phyloP scores from a whole-genome alignment of 768 basidiomycete genomes.

The Pisolithus orientalis region DNA sequence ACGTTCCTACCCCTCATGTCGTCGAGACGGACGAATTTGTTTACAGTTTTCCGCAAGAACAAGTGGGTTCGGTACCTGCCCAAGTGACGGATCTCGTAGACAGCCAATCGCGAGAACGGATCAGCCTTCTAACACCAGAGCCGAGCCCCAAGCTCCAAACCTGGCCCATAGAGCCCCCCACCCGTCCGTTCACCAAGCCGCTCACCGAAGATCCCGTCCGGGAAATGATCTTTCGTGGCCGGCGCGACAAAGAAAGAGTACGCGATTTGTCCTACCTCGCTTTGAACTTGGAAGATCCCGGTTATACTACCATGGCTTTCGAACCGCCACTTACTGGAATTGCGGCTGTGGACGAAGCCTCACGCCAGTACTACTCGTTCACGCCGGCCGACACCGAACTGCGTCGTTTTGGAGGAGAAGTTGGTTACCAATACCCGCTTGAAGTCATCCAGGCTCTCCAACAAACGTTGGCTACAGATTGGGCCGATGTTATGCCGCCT shows the following conservation, averaged over 20 bases:
- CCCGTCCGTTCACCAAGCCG: neutral
- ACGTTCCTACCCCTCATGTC: neutral
- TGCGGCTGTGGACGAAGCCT: neutral
- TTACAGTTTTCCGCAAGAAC: neutral
- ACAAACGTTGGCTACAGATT: constrained; percentile 2
- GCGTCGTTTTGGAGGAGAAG: neutral
- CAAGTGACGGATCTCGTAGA: too few relatives aligned
- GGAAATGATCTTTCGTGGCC: neutral
- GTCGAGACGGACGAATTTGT: neutral
- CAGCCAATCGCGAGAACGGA: neutral
- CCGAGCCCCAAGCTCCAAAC: neutral
- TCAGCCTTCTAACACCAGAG: neutral
- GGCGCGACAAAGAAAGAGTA: neutral
- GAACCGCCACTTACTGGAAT: constrained; percentile 4
- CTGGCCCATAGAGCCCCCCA: too few relatives aligned
- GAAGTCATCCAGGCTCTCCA: constrained; percentile 8
- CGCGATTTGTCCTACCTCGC: neutral
- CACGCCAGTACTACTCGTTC: constrained; percentile 6
- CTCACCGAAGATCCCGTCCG: neutral
- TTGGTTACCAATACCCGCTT: constrained; percentile 6
- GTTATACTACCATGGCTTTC: neutral
- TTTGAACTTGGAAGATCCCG: neutral
- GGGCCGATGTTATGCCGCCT: constrained; percentile 7
- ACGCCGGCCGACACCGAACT: neutral
- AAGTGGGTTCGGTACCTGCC: neutral